Evolutionary conservation across 257 asterid species (phyloP).

Genomic region (Verbena officinalis): DNA sequence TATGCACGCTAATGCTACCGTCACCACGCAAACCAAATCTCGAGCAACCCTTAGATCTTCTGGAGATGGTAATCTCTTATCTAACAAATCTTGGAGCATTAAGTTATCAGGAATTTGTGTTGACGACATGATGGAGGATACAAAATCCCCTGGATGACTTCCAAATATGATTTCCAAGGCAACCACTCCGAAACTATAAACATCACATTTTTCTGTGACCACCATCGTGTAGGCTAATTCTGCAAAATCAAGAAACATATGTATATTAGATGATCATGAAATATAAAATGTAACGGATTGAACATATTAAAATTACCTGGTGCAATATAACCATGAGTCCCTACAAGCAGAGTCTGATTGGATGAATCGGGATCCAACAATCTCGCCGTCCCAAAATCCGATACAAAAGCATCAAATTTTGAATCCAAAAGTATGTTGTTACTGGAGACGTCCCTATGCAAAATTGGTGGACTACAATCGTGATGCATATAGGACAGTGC

Average conservation of each 20-base stretch:
- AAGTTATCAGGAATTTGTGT: neutral
- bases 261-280: too few species aligned
- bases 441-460: slow-evolving; percentile 26
- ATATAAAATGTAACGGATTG: neutral
- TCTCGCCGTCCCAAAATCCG: slow-evolving; percentile 28
- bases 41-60: neutral
- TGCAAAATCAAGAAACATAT: neutral
- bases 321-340: slow-evolving; percentile 30
- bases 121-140: neutral
- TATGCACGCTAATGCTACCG: slow-evolving; percentile 9
- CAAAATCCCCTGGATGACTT: slow-evolving; percentile 21
- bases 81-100: slow-evolving; percentile 7
- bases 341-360: slow-evolving; percentile 21
- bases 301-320: slow-evolving; percentile 18
- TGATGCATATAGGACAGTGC: slow-evolving; percentile 19
- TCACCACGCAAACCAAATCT: slow-evolving; percentile 2
- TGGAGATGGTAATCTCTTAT: slow-evolving; percentile 18
- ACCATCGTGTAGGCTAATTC: too few species aligned
- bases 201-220: slow-evolving; percentile 24
- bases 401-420: slow-evolving; percentile 17
- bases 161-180: slow-evolving; percentile 23
- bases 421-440: slow-evolving; percentile 28
- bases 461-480: slow-evolving; percentile 20
- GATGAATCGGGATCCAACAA: slow-evolving; percentile 15
- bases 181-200: slow-evolving; percentile 25